Conservation (phyloP, 345 rosid genomes). For the Psidium friedrichsthalianum region DNA sequence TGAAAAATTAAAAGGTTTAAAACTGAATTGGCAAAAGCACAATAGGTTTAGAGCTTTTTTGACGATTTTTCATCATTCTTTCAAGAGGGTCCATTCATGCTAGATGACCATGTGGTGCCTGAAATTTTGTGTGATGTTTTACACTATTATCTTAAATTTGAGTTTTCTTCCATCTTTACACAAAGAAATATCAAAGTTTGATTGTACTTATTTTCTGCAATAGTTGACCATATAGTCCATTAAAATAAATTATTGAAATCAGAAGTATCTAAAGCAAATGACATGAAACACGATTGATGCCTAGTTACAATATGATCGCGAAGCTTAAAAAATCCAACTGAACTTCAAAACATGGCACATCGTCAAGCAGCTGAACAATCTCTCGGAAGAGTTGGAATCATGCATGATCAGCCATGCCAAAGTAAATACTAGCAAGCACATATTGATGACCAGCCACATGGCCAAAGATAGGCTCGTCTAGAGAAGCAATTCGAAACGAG, state of each 20-base stretch:
- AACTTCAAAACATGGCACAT: background rate
- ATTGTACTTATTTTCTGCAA: background rate
- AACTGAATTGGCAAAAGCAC: no score
- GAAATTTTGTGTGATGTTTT: background rate
- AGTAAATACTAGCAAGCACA: background rate
- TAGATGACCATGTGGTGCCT: background rate
- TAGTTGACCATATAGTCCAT: background rate
- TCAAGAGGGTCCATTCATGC: background rate
- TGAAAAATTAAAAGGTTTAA: no score
- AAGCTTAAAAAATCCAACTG: background rate
- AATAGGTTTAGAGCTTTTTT: no score
- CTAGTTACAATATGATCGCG: background rate
- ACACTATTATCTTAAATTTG: no score
- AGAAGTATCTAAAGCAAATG: background rate
- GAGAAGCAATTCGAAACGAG: background rate
- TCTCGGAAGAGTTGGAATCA: fast-evolving
- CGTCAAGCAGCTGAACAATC: fast-evolving
- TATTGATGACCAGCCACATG: background rate
- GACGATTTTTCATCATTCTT: background rate
- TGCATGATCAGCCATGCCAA: fast-evolving
- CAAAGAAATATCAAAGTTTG: no score
- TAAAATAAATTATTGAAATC: background rate
- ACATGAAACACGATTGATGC: background rate
- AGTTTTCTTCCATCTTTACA: background rate
- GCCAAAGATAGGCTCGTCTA: background rate